Evolutionary conservation across 805 yeast species (phyloP), one percentile per base, ranked within the genome.

Genomic region (Vanderwaltozyma yarrowii): DNA sequence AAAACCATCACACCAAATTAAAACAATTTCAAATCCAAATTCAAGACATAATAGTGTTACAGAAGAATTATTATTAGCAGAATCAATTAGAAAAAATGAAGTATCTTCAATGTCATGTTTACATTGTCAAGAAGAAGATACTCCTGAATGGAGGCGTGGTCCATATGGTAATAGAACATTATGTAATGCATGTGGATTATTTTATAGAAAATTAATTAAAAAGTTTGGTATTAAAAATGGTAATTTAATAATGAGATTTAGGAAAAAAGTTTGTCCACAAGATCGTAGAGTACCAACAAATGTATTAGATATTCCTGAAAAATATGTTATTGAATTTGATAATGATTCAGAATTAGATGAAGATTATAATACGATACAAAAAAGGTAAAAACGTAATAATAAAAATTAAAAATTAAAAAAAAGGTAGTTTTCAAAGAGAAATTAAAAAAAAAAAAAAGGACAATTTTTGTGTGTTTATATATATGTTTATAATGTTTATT

Each of bases 141-240:
- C 95, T 0, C 96, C 96, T 0, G 96, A 88, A 58, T 88, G 96
- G 96, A 71, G 96, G 54, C 68, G 81, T 42, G 96, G 96, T 0
- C 96, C 96, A 1, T 73, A 74, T 40, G 95, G 95, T 0, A 75
- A 79, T 5, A 70, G 87, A 50, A 80, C 94, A 0, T 65, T 88
- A 41, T 88, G 96, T 60, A 88, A 88, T 57, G 96, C 96, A 0
- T 88, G 97, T 64, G 97, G 96, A 0, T 64, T 88, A 35, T 81
- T 78, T 51, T 80, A 72, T 51, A 70, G 81, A 18, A 81, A 81
- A 51, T 52, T 81, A 39, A 62, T 69, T 4, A 77, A 69, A 33
- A 51, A 50, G 30, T 56, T 55, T 39, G 53, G 53, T 14, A 23
- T 28, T 8, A 57, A 49, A 32, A 45, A 49, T 23, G 61, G 59